Evolutionary conservation across 2,329 filamentous ascomycete species (phyloP), one percentile per base, ranked within the genome.

Genomic region (Dothiorella sarmentorum): DNA sequence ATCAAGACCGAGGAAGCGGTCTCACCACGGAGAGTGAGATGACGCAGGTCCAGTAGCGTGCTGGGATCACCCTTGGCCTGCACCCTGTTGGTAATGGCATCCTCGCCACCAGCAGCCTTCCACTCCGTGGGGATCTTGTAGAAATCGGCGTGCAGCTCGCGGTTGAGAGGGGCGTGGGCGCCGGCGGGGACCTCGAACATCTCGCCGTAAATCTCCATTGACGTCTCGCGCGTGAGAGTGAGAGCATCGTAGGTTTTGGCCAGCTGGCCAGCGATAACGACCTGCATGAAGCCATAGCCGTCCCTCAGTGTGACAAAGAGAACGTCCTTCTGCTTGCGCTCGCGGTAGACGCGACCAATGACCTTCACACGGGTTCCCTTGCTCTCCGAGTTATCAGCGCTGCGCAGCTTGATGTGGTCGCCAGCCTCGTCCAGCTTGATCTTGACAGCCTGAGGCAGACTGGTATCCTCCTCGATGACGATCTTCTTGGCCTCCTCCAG

Each of bases 231-330:
- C 29, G 90, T 90, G 66, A 97, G 83, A 22, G 88, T 91, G 66
- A 96, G 79, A 62, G 90, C 89, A 69, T 96, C 91, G 78, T 95
- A 95, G n/a, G 90, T 93, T 80, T 91, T 91, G 65, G 90, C 88
- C 66, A 97, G 82, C 63, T 91, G 82, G 59, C 91, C 91, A 3
- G 85, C 83, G 65, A 97, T 78, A 62, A 96, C 82, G 69, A 90
- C 92, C 79, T 96, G 91, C 72, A 97, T 80, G 69, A 87, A 86
- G 56, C 89, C 90, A 68, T 92, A 90, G 60, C 92, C 92, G 70
- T 95, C 90, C 63, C 86, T 82, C 63, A 96, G 78, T n/a, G 88
- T 93, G 69, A 96, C 81, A 75, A 96, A 97, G 58, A 91, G 86
- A 63, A 90, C 84, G 69, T 90, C 87, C 76, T 93, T 94, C 76